Percentiles rank a stretch among this genome's conserved stretches.
These are phyloP conservation scores for Geosmithia putterillii DNA, from an alignment of 2,329 filamentous ascomycete species.

Conservation along the genomic window DNA sequence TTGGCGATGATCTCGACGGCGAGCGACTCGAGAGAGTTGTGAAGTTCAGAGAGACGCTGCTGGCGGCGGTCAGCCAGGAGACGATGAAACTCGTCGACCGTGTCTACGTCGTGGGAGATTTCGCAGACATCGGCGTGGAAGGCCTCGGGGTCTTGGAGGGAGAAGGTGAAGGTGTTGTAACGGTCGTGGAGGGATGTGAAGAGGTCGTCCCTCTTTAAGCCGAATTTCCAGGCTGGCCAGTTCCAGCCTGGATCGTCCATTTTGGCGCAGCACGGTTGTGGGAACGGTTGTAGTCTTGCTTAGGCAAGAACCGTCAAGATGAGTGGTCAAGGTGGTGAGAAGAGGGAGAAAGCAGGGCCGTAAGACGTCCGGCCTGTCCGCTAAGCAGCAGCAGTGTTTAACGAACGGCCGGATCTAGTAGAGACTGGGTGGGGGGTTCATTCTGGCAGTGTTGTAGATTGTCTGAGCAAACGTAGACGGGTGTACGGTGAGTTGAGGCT, in stretches of 20 bases:
- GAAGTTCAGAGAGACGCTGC: slow-evolving; percentile 41
- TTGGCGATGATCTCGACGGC: slow-evolving; percentile 50
- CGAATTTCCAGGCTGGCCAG: slow-evolving; percentile 53
- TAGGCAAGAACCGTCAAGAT: neutral
- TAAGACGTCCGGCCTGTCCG: neutral
- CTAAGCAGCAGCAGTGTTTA: neutral
- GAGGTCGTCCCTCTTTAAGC: slow-evolving; percentile 46
- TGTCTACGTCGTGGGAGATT: slow-evolving; percentile 36
- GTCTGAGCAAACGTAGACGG: neutral
- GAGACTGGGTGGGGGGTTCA: neutral
- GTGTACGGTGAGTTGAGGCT: neutral
- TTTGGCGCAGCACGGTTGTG: slow-evolving; percentile 1
- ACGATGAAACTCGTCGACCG: slow-evolving; percentile 40
- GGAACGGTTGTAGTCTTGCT: too few species aligned
- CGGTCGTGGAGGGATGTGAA: slow-evolving; percentile 44
- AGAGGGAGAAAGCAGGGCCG: neutral
- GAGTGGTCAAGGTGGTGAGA: neutral
- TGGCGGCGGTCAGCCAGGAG: slow-evolving; percentile 40
- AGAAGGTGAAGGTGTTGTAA: slow-evolving; percentile 45
- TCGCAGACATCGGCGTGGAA: slow-evolving; percentile 51
- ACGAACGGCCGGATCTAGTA: neutral
- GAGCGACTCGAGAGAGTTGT: slow-evolving; percentile 41
- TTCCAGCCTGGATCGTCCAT: slow-evolving; percentile 43
- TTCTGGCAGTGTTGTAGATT: neutral
- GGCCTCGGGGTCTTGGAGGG: slow-evolving; percentile 46